Base-by-base conservation (phyloP, 768 basidiomycete genomes). In the Kwoniella heveanensis region DNA sequence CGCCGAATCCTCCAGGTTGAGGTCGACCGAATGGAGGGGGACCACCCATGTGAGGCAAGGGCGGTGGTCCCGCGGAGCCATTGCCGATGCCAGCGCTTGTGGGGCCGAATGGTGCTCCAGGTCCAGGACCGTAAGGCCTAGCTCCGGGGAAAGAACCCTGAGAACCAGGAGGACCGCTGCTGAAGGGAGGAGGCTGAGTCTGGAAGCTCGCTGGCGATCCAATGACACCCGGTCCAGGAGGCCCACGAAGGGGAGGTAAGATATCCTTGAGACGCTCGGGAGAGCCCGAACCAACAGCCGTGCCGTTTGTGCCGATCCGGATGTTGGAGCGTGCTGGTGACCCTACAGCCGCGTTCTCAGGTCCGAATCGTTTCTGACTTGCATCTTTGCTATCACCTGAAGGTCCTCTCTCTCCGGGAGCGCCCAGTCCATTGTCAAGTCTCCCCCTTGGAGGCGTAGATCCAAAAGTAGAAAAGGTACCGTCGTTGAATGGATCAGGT, bases 331-430 rank as follows among this genome's bases (percentile, higher is more conserved):
- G 39, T 3, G 39, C 39, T 2, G 62, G 59, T 24, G 69, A 68
- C 5, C 65, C 64, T 12, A 57, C 49, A 27, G 54, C 57, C n/a
- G 39, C 36, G 44, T 60, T 59, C 19, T 72, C 71, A 39, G 71
- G 62, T n/a, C 47, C 49, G 63, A 75, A 75, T 46, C 71, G 53
- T 36, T 55, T 65, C 19, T 46, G 21, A 44, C 39, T 59, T 15
- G 62, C 57, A 26, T 70, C 67, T 46, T 60, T 63, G 36, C 65
- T 65, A 5, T 66, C 69, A 17, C 63, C 67, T 54, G 63, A 68
- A 19, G 60, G 55, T 6, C 37, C 58, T 32, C 67, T 37, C 25
- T 63, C 66, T 15, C 37, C 62, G 1, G 66, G 13, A 10, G 50
- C 29, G 2, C 57, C 56, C 10, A 53, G 32, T 32, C 39, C 60